Evolutionary conservation across 2,329 filamentous ascomycete species (phyloP).

Genomic region (Nothophaeocryptopus gaeumannii): DNA sequence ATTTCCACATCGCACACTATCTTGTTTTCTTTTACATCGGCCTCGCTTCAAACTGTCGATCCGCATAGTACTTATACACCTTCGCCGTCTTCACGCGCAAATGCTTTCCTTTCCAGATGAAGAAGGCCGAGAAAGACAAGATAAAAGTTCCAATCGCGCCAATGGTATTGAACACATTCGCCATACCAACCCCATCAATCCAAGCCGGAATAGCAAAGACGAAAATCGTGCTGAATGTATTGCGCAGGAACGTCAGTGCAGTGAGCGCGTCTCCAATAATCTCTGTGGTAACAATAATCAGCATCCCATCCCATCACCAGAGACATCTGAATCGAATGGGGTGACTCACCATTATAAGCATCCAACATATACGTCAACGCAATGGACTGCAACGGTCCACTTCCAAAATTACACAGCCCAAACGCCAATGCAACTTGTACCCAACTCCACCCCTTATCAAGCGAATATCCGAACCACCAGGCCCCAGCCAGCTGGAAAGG

Average conservation of each 20-base stretch:
- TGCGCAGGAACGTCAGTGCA: constrained; percentile 46
- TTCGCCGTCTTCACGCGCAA: constrained; percentile 34
- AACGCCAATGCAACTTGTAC: constrained; percentile 37
- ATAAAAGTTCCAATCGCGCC: constrained; percentile 37
- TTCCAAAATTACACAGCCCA: constrained; percentile 40
- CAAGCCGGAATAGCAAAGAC: constrained; percentile 49
- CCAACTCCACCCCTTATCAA: constrained; percentile 28
- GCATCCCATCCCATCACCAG: too few species aligned
- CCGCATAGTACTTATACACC: constrained; percentile 38
- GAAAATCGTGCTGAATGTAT: constrained; percentile 44
- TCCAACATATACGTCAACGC: constrained; percentile 43
- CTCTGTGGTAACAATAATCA: constrained; percentile 28
- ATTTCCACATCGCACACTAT: too few species aligned
- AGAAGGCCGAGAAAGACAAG: constrained; percentile 28
- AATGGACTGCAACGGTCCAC: constrained; percentile 34
- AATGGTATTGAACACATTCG: constrained; percentile 44
- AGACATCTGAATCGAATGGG: too few species aligned
- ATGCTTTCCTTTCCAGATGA: constrained; percentile 38
- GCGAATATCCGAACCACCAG: constrained; percentile 41
- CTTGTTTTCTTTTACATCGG: constrained; percentile 16
- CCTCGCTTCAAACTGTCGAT: constrained; percentile 32
- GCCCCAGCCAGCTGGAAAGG: constrained; percentile 34
- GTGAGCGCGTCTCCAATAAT: constrained; percentile 50
- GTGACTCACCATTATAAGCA: constrained; percentile 37
- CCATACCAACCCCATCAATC: constrained; percentile 39